Percentiles rank a stretch among this genome's conserved stretches.
Conservation (phyloP, 129 eudicot species). For the Arctium lappa region DNA sequence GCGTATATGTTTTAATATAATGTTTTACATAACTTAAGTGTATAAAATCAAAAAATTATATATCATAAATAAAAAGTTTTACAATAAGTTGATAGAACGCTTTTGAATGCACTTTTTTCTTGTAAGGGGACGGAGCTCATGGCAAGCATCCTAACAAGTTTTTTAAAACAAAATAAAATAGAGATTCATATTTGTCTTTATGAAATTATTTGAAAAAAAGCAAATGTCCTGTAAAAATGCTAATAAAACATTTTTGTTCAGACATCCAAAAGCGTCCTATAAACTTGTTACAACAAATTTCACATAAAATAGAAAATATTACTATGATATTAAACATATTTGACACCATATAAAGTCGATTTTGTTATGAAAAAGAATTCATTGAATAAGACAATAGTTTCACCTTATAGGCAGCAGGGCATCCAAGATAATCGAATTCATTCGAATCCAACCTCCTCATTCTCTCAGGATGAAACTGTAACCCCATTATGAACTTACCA, state of each 20-base stretch:
- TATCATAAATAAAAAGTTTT: neutral
- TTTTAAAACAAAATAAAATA: too few species aligned
- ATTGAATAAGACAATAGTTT: neutral
- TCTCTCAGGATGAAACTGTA: slow-evolving; percentile 94
- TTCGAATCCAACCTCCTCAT: slow-evolving; percentile 63
- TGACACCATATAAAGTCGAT: neutral
- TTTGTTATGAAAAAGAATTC: neutral
- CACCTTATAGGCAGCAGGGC: slow-evolving; percentile 92
- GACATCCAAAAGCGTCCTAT: too few species aligned
- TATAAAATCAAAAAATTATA: too few species aligned
- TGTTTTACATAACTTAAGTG: neutral
- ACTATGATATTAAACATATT: neutral
- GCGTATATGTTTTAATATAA: too few species aligned
- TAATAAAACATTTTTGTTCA: too few species aligned
- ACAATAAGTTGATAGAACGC: neutral
- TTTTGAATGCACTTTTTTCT: neutral
- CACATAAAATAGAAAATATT: too few species aligned
- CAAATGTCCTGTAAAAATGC: too few species aligned
- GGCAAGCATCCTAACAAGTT: neutral
- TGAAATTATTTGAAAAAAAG: too few species aligned
- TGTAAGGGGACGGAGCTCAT: neutral
- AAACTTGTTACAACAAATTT: too few species aligned
- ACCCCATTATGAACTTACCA: slow-evolving; percentile 96
- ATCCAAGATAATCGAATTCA: slow-evolving; percentile 89
- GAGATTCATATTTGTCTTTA: too few species aligned